These are phyloP conservation scores for Chrysosporium keratinophilum DNA, from an alignment of 2,329 filamentous ascomycete genomes.

Conservation along the genomic window DNA sequence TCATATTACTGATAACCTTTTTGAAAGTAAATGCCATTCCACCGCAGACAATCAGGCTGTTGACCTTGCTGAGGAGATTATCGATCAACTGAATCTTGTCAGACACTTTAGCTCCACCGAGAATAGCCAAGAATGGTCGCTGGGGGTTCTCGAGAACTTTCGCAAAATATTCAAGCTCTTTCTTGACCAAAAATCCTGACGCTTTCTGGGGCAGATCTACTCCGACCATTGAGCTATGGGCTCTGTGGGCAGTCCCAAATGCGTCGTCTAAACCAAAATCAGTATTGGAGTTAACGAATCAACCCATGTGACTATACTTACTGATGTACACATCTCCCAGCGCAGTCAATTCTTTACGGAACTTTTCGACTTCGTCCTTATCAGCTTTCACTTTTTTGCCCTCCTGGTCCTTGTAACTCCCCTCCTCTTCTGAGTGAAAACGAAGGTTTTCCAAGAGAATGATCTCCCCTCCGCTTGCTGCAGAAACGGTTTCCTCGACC, in stretches of 20 bases:
- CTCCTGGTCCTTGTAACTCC: constrained; percentile 81
- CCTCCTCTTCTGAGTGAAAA: constrained; percentile 97
- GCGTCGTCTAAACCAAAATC: constrained; percentile 61
- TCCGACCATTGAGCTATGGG: constrained; percentile 98
- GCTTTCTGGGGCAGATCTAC: constrained; percentile 93
- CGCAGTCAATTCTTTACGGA: constrained; percentile 88
- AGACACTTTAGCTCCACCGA: constrained; percentile 94
- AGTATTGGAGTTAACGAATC: background rate
- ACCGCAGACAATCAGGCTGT: constrained; percentile 92
- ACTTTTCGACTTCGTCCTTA: constrained; percentile 81
- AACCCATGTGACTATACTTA: constrained; percentile 38
- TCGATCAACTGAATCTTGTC: constrained; percentile 99
- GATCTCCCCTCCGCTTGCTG: constrained; percentile 68
- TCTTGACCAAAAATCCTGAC: constrained; percentile 98
- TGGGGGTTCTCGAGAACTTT: constrained; percentile 87
- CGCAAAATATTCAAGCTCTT: constrained; percentile 99
- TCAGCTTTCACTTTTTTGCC: constrained; percentile 98
- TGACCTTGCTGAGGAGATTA: constrained; percentile 95
- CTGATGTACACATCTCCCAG: constrained; percentile 95
- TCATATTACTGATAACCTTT: constrained; percentile 86
- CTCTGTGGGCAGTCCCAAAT: constrained; percentile 95
- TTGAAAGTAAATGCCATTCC: constrained; percentile 99
- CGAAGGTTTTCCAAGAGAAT: constrained; percentile 94
- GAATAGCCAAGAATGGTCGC: constrained; percentile 95
- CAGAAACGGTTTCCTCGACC: constrained; percentile 80